phyloP scores from a whole-genome alignment of 2,329 filamentous ascomycete genomes.

The Penicillium sp. region DNA sequence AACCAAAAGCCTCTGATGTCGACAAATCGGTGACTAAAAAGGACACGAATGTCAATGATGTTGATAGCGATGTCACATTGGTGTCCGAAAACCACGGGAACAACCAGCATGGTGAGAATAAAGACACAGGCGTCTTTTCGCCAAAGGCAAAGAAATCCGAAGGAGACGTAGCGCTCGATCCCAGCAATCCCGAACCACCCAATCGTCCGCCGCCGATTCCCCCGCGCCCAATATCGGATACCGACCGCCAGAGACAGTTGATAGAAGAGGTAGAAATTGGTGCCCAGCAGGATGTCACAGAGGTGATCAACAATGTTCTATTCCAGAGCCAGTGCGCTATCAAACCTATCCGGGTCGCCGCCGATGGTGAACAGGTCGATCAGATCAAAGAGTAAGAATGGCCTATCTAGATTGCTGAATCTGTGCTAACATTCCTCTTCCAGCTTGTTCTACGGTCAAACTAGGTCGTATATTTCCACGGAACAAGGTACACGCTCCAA shows the following conservation, averaged over 20 bases:
- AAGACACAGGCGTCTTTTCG: conserved; percentile 36
- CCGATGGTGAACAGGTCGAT: conserved; percentile 73
- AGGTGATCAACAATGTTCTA: conserved; percentile 89
- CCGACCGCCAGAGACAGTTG: conserved; percentile 33
- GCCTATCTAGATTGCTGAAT: conserved; percentile 19
- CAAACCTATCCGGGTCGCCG: conserved; percentile 60
- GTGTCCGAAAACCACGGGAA: conserved; percentile 28
- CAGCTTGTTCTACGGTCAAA: conserved; percentile 51
- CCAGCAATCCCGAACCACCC: conserved; percentile 32
- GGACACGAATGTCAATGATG: conserved; percentile 27
- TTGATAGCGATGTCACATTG: conserved; percentile 36
- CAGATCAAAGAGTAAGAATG: conserved; percentile 60
- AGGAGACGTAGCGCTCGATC: conserved; percentile 2
- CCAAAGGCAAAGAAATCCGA: conserved; percentile 5
- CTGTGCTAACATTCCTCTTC: conserved; percentile 13
- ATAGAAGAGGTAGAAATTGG: conserved; percentile 54
- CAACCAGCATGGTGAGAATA: conserved; percentile 29
- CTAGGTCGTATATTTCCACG: conserved; percentile 45
- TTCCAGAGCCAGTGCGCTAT: conserved; percentile 89
- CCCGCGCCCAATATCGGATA: conserved; percentile 45
- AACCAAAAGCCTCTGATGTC: conserved; percentile 1
- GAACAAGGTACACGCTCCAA: conserved; percentile 46
- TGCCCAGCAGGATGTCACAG: conserved; percentile 90
- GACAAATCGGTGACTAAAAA: conserved; percentile 21
- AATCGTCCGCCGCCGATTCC: conserved; percentile 56